Evolutionary conservation across 257 asterid species (phyloP), one percentile per base, ranked within the genome.

Genomic region (Plectranthus barbatus): DNA sequence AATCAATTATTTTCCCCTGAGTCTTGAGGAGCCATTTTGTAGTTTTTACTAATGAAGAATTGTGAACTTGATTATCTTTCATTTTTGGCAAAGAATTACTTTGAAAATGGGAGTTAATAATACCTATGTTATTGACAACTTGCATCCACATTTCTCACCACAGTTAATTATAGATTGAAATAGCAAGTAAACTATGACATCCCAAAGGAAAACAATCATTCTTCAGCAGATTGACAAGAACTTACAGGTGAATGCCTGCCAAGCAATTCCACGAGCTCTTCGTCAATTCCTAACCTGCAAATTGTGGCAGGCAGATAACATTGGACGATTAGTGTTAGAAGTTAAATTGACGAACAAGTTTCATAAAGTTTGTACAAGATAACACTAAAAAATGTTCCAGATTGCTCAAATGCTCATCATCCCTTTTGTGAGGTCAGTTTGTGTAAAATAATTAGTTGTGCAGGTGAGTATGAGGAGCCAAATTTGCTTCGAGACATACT

Each of bases 201-300:
- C 37, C 41, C 29, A 6, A 19, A 15, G 58, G 53, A 47, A 48
- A 34, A 54, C 21, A 41, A 60, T 14, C 20, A 46, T 40, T 41
- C 48, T 39, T 56, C 51, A 49, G 7, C 5, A 66, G 20, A 45
- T 50, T 49, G 31, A 66, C 51, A 19, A 40, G 24, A 41, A 70
- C 95, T 64, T 63, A 91, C 98, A 5, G 87, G 86, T 0, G 98
- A 88, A 68, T 71, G 72, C 67, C 63, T 80, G 61, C 97, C 96
- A 51, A 92, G 94, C 81, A 89, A 76, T 37, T 88, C 76, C 59
- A 92, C 99, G 34, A 92, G 97, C 80, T 86, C 99, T 75, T 89
- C 96, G 62, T 92, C 99, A 24, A 92, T 92, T 69, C 99, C 99
- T 69, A 89, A 80, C 84, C 97, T 89, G 78, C 54, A 79, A 12